These are phyloP conservation scores for Coemansia sp. DNA, from an alignment of 192 early-diverging fungal genomes.

Conservation along the genomic window DNA sequence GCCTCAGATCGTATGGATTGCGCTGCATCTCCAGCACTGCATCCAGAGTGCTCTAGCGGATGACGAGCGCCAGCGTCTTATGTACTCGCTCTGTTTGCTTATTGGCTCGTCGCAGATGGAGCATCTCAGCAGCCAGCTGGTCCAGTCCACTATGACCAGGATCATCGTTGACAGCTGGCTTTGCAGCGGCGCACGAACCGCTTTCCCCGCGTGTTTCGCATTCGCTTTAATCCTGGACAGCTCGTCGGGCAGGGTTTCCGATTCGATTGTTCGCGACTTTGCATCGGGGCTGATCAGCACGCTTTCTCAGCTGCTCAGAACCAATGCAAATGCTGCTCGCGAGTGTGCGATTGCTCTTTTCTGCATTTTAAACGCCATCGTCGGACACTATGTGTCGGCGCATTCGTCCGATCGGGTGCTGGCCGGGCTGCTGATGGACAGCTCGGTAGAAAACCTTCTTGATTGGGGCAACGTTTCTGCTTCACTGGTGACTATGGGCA, in stretches of 20 bases:
- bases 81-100: conserved; percentile 24
- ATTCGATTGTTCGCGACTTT: not conserved
- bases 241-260: not conserved
- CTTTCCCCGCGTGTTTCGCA: conserved; percentile 17
- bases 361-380: conserved; percentile 5
- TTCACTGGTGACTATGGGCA: conserved; percentile 11
- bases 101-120: conserved; percentile 5
- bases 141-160: conserved; percentile 22
- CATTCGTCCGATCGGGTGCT: not conserved
- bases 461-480: conserved; percentile 18
- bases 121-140: conserved; percentile 28
- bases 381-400: not conserved
- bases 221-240: conserved; percentile 18
- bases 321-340: not conserved
- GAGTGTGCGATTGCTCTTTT: not conserved
- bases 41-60: conserved; percentile 14
- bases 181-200: conserved; percentile 8
- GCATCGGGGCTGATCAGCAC: conserved; percentile 3
- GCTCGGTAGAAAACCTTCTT: conserved; percentile 14
- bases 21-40: conserved; percentile 22
- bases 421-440: conserved; percentile 25
- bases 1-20: conserved; percentile 33
- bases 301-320: not conserved
- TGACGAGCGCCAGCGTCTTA: conserved; percentile 27
- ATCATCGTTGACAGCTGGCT: conserved; percentile 27